Evolutionary conservation across 495 filamentous ascomycete species (phyloP), one percentile per base, ranked within the genome.

Genomic region (Aspergillus haitiensis): DNA sequence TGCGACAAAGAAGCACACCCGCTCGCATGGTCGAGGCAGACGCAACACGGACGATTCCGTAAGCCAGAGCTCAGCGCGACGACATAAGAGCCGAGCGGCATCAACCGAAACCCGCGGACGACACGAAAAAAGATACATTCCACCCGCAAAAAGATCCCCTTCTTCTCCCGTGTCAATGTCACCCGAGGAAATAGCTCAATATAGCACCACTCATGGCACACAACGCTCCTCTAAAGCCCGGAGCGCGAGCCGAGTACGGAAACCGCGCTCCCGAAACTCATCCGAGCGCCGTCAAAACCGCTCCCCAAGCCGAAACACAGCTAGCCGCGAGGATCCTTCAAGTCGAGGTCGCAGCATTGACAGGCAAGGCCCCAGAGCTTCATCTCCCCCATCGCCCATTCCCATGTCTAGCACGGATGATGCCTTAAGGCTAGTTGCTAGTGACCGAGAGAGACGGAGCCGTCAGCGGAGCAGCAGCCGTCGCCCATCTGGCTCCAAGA

Each of bases 81-180:
- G 79, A 63, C 69, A 78, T 9, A 75, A 72, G 16, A 67, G 72
- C 12, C 80, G 86, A 10, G 87, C 89, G n/a, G 70, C 67, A 8
- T 92, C 89, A 10, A 82, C 84, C 63, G 86, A 87, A 56, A 84
- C 86, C 31, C 85, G 89, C 44, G 89, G 88, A 16, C 81, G 88
- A 39, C 80, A 78, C 51, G 78, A 80, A 8, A 76, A 81, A 55
- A 84, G 86, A 46, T 89, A 88, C 61, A 89, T 91, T 61, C 88
- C 86, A 40, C 88, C 92, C 33, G 88, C 90, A 7, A 95, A 96
- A 68, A 81, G 90, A 6, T 96, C 92, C 6, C 92, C 92, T 5
- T 93, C 90, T 45, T 96, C 92, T 9, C 92, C 92, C 0, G 84
- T 95, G 11, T 90, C 91, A 15, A 96, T 97, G 92, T 93, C 91